Evolutionary conservation across 495 filamentous ascomycete species (phyloP), one percentile per base, ranked within the genome.

Genomic region (Darksidea phi): DNA sequence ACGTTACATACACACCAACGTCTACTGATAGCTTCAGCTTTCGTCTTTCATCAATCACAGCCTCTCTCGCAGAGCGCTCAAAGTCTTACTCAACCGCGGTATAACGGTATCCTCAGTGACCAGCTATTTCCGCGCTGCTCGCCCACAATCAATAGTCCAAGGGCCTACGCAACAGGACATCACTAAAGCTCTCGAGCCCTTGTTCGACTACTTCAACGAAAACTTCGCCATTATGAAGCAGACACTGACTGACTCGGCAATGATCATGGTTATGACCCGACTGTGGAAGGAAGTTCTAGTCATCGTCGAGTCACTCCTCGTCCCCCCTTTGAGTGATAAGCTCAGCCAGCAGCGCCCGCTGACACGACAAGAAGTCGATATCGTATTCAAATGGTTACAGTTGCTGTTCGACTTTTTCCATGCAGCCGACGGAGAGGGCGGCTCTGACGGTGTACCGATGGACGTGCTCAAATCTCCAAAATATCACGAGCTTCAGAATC

Each of bases 181-280:
- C 41, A 86, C 88, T 63, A 86, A 86, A 62, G 91, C 90, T 2
- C 75, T 99, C 10, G 86, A 86, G 58, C 90, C 92, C 2, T 81
- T 99, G n/a, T 95, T 97, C 66, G 84, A 85, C 54, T 99, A 99
- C 72, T 97, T 99, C 70, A 90, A 97, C 70, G 95, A 97, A 71
- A 99, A 99, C 69, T 99, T 99, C 69, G 92, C 91, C 37, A 97
- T 96, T 70, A 94, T 99, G 90, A 96, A 97, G 75, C 84, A 91
- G 72, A 96, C 92, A 0, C 79, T 99, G 26, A 97, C 95, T 1
- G 86, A 88, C 34, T 84, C 90, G 51, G 92, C 95, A 46, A 96
- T 99, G 94, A 82, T 88, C 57, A 89, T 91, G 74, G 92, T 99
- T 57, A 99, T 99, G 95, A 94, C 90, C 23, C 84, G 95, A 38